Evolutionary conservation across 2,329 filamentous ascomycete species (phyloP), one percentile per base, ranked within the genome.

Genomic region (Clonostachys rosea): DNA sequence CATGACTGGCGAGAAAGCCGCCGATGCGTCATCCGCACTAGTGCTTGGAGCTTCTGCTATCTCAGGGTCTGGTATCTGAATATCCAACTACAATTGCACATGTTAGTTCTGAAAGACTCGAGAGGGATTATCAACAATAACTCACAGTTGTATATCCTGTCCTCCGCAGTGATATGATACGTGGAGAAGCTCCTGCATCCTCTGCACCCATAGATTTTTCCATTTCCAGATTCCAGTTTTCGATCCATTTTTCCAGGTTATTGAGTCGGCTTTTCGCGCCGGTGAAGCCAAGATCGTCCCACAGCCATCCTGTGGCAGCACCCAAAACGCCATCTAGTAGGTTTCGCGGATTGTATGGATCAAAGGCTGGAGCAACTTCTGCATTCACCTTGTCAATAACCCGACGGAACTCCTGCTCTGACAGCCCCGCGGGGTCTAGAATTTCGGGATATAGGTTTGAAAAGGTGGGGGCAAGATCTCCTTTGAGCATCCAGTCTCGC

Each of bases 381-480:
- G 79, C 70, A 60, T 99, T 99, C 46, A 97, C 76, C 58, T 84
- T 87, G 49, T 91, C 83, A 47, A 99, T 82, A 33, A 97, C 71
- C 11, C 76, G 76, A 5, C 94, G 83, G 60, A 99, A 99, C 57
- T 95, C 89, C 49, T 86, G 84, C 64, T 99, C 94, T 1, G 82
- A 78, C 40, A 99, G 70, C 34, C 91, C 82, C 0, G 81, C 82
- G 1, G 91, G 89, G 54, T 96, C 91, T 8, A 99, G 74, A 49
- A 99, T 95, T 62, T 99, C 94, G 0, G 94, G 94, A 59, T 99
- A 99, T 4, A 96, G 75, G 58, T 97, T 96, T 14, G 89, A 94
- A 62, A 95, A 97, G 0, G 91, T 90, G 0, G 94, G 94, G 2
- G 91, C 92, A 30, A 96, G 72, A 65, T 99, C 94, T 35, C 92